These are phyloP conservation scores for Nigrospora osmanthi DNA, from an alignment of 2,329 filamentous ascomycete species.

Conservation along the genomic window DNA sequence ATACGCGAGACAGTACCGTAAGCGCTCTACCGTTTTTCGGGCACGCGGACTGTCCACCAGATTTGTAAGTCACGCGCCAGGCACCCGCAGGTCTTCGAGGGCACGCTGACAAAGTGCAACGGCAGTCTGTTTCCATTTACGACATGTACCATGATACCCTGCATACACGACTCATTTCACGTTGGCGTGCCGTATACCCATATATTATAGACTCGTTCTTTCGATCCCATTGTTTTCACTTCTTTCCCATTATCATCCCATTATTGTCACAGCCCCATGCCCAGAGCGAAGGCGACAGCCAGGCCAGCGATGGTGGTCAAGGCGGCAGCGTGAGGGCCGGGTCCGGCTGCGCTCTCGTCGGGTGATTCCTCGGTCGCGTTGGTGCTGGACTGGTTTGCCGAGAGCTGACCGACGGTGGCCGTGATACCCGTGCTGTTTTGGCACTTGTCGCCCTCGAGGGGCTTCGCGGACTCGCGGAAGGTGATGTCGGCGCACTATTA, in stretches of 20 bases:
- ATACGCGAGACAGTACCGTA: too few species aligned
- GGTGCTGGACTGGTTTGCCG: slow-evolving; percentile 1
- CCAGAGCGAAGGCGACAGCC: slow-evolving; percentile 27
- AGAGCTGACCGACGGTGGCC: slow-evolving; percentile 20
- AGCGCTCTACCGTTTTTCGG: too few species aligned
- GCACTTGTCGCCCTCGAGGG: slow-evolving; percentile 42
- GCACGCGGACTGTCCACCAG: too few species aligned
- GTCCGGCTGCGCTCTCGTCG: neutral
- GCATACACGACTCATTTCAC: too few species aligned
- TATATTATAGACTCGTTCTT: neutral
- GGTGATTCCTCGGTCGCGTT: neutral
- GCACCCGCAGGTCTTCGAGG: too few species aligned
- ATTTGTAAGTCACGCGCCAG: too few species aligned
- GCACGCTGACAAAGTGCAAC: too few species aligned
- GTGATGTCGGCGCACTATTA: slow-evolving; percentile 65
- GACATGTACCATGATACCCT: too few species aligned
- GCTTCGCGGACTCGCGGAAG: slow-evolving; percentile 45
- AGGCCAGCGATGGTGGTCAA: slow-evolving; percentile 29
- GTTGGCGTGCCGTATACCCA: neutral
- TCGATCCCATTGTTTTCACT: neutral
- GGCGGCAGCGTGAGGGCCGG: slow-evolving; percentile 13
- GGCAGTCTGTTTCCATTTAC: too few species aligned
- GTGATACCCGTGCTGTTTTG: slow-evolving; percentile 49
- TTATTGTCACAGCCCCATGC: slow-evolving; percentile 23
- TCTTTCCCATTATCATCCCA: too few species aligned